Evolutionary conservation across 345 rosid genomes (phyloP), one percentile per base, ranked within the genome.

Genomic region (Gossypioides kirkii): DNA sequence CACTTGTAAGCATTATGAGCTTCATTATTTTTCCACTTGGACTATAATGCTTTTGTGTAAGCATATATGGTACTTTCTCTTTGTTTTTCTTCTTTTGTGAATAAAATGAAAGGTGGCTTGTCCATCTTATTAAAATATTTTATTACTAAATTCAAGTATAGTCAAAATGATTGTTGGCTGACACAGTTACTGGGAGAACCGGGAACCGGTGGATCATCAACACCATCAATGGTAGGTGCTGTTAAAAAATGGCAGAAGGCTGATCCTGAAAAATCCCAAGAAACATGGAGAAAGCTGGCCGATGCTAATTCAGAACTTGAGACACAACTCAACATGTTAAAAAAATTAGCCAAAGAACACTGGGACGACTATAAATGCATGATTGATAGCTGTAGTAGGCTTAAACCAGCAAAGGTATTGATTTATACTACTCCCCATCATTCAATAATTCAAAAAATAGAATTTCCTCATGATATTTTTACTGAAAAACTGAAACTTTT

Each of bases 151-250:
- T 17, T 36, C 69, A 32, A 55, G 73, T 38, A 58, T 78, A 22
- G 64, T 75, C 63, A 73, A 47, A 41, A 58, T 46, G 59, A 42
- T 71, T 75, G 32, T 72, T 75, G 81, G 53, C 73, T 71, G 77
- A 77, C 41, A 46, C 83, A 95, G 99, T 77, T 92, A 63, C 83
- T 95, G 14, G 98, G 98, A 71, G 98, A 95, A 78, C 97, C 98
- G 6, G 99, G 99, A 77, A 81, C 83, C 78, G 99, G 99, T 72
- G 99, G 99, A 73, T 93, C 99, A 66, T 92, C 98, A 38, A 91
- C 98, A 10, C 94, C 96, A 75, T 95, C 99, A 74, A 90, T 95
- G 99, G 97, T 95, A 28, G 98, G 98, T 78, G 90, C 99, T 53
- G 96, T 95, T 67, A 93, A 91, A 77, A 95, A 85, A 81, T 95